These are phyloP conservation scores for Russula emetica DNA, from an alignment of 768 basidiomycete genomes.

Conservation along the genomic window DNA sequence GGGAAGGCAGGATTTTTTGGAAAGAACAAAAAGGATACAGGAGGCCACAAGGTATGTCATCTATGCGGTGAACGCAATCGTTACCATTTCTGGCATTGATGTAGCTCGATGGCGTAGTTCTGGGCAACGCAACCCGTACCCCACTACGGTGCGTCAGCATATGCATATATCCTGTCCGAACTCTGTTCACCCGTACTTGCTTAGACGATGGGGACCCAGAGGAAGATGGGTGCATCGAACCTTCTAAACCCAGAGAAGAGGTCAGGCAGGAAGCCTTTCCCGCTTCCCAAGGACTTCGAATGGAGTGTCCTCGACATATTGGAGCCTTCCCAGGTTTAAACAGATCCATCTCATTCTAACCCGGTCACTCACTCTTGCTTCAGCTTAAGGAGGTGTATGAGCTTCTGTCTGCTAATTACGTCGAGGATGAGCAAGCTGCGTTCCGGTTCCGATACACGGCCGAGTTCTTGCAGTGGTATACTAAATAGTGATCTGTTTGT, in stretches of 20 bases:
- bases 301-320: conserved; percentile 83
- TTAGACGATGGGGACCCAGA: conserved; percentile 59
- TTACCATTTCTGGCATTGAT: conserved; percentile 13
- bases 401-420: conserved; percentile 87
- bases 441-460: conserved; percentile 96
- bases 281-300: conserved; percentile 87
- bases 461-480: conserved; percentile 88
- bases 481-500: neutral
- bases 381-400: conserved; percentile 91
- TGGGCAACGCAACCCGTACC: conserved; percentile 98
- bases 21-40: conserved; percentile 72
- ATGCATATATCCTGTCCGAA: neutral
- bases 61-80: neutral
- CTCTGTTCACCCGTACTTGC: conserved; percentile 16
- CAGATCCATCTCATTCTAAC: neutral
- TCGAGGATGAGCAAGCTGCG: conserved; percentile 93
- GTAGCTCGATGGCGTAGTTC: conserved; percentile 51
- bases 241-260: conserved; percentile 66
- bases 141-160: conserved; percentile 54
- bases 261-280: conserved; percentile 88
- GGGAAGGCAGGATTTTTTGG: conserved; percentile 77
- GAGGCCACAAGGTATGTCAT: conserved; percentile 76
- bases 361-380: neutral
- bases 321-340: conserved; percentile 63
- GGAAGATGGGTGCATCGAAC: conserved; percentile 87